A percentile compares a stretch with the other conserved stretches of the same genome.
Conservation (phyloP, 495 filamentous ascomycete genomes). For the Recurvomyces mirabilis region DNA sequence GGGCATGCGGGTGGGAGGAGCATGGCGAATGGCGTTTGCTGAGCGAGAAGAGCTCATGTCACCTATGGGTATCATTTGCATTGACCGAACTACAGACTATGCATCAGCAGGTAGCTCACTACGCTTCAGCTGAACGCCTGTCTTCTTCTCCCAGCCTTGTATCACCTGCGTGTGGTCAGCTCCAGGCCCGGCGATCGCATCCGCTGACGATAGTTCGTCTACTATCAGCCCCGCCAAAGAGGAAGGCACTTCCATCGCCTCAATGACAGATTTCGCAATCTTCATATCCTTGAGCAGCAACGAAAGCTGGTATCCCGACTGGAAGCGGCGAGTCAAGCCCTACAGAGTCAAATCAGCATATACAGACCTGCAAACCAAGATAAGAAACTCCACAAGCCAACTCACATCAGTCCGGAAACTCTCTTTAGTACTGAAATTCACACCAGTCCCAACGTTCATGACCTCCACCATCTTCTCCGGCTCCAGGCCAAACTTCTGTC, state of each 20-base stretch:
- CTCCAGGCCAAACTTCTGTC: constrained; percentile 17
- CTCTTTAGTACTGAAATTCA: constrained; percentile 18
- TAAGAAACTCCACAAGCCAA: too few relatives aligned
- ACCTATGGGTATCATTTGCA: neutral
- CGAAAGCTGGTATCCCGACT: constrained; percentile 14
- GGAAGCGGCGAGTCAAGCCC: constrained; percentile 13
- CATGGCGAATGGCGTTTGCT: neutral
- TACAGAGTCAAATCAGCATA: neutral
- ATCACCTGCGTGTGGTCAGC: constrained; percentile 16
- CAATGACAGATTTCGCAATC: constrained; percentile 12
- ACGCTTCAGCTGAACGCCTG: constrained; percentile 13
- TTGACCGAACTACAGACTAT: neutral
- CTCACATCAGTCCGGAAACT: constrained; percentile 19
- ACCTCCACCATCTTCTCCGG: constrained; percentile 17
- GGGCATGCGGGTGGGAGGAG: neutral
- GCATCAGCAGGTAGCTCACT: neutral
- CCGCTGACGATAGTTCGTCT: constrained; percentile 5
- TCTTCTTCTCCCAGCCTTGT: constrained; percentile 14
- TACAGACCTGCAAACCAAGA: too few relatives aligned
- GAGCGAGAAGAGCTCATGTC: neutral
- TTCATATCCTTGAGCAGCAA: constrained; percentile 19
- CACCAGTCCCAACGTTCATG: constrained; percentile 20
- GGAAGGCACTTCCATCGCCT: constrained; percentile 8
- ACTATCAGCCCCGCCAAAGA: constrained; percentile 9
- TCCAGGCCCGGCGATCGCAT: constrained; percentile 13